phyloP scores from a whole-genome alignment of 108 stramenopile species.

The Cyclostephanos invisitatus region DNA sequence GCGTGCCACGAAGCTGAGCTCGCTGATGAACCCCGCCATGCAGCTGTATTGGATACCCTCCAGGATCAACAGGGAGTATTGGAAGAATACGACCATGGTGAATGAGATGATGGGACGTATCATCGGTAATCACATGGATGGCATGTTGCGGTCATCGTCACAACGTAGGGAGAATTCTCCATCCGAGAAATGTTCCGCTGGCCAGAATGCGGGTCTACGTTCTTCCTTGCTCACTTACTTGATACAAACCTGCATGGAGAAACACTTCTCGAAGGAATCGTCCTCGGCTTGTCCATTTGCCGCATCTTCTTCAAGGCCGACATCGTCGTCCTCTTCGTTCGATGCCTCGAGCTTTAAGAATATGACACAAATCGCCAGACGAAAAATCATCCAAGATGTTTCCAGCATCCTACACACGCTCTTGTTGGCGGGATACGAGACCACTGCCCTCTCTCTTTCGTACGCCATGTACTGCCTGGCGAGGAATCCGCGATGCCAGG shows the following conservation, averaged over 20 bases:
- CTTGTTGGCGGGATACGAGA: slow-evolving; percentile 63
- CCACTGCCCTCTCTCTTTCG: slow-evolving; percentile 50
- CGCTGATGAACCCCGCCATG: slow-evolving; percentile 22
- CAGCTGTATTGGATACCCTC: slow-evolving; percentile 42
- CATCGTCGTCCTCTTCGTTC: background rate
- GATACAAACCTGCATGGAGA: slow-evolving; percentile 5
- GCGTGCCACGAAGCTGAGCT: slow-evolving; percentile 1
- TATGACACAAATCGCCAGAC: slow-evolving; percentile 1
- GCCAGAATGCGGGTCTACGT: background rate
- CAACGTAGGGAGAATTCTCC: background rate
- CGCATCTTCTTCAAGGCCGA: background rate
- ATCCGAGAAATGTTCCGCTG: background rate
- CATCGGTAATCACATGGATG: slow-evolving; percentile 16
- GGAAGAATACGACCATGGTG: slow-evolving; percentile 14
- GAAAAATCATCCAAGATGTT: slow-evolving; percentile 17
- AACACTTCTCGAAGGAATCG: background rate
- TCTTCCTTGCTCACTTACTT: slow-evolving; percentile 13
- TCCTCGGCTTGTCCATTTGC: slow-evolving; percentile 15
- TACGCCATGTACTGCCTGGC: slow-evolving; percentile 57
- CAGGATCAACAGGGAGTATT: slow-evolving; percentile 20
- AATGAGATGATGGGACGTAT: slow-evolving; percentile 14
- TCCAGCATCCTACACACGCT: slow-evolving; percentile 30
- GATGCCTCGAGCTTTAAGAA: background rate
- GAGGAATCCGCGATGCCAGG: slow-evolving; percentile 36
- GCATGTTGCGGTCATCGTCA: background rate